phyloP scores from a whole-genome alignment of 495 filamentous ascomycete species.

The Annulohypoxylon bovei region DNA sequence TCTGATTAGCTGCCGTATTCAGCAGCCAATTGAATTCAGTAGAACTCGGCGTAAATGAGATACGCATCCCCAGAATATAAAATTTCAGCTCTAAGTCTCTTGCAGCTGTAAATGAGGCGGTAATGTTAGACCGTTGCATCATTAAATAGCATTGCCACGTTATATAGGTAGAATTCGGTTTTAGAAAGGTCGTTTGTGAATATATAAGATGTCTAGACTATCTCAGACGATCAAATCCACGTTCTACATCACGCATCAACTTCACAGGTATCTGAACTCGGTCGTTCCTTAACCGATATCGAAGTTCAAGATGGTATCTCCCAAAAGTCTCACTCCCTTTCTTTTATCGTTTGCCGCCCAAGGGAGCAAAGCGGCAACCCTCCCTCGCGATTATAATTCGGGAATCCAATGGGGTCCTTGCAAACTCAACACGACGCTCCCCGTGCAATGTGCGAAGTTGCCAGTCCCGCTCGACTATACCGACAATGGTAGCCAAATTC shows the following conservation, averaged over 20 bases:
- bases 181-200: neutral
- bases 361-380: constrained; percentile 2
- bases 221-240: neutral
- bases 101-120: constrained; percentile 21
- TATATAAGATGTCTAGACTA: constrained; percentile 5
- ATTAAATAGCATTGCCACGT: neutral
- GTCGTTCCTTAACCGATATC: neutral
- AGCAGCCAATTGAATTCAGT: neutral
- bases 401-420: constrained; percentile 31
- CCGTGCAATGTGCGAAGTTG: constrained; percentile 51
- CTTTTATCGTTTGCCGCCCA: constrained; percentile 11
- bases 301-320: constrained; percentile 20
- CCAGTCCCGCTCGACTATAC: constrained; percentile 59
- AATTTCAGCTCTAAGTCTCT: constrained; percentile 1
- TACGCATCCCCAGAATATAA: neutral
- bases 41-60: neutral
- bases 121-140: neutral
- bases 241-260: neutral
- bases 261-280: neutral
- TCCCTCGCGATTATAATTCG: constrained; percentile 6
- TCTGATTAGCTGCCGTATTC: constrained; percentile 17
- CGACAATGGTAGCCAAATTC: constrained; percentile 33
- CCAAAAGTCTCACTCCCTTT: neutral
- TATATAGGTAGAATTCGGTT: neutral
- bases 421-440: constrained; percentile 30